Evolutionary conservation across 208 protist genomes (phyloP), one percentile per base, ranked within the genome.

Genomic region (Trypanosomatidae sp.): DNA sequence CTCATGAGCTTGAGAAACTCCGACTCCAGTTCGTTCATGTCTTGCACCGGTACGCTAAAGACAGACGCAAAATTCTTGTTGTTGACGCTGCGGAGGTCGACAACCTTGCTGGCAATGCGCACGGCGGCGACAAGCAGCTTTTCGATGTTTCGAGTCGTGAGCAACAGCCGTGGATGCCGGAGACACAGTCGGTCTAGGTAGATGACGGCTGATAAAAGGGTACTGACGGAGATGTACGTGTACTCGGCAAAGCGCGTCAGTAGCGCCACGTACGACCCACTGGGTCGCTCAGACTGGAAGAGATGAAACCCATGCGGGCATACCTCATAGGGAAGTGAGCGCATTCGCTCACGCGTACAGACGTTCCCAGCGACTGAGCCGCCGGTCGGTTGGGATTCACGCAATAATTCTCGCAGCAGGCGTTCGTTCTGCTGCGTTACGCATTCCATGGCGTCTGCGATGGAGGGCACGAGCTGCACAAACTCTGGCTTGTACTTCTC

Each of bases 401-500:
- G 66, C 69, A 69, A 44, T 28, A 64, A 67, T 28, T 83, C 47
- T 15, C 50, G 66, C 41, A 68, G 47, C 41, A 91, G 73, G 33
- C 72, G 58, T 53, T 83, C 78, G 69, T 91, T 87, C 33, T 82
- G 73, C 39, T 79, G 64, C 41, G 91, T 79, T 33, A 93, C 84
- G 6, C 62, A 79, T 41, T 84, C 75, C 73, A 95, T 81, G 25
- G 90, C 88, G 56, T 91, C 80, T 22, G 79, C 83, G 46, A 97
- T 88, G 33, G 81, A 80, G 17, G 89, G 89, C 39, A 95, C 80
- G 66, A 97, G 85, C 71, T 94, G 90, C 53, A 75, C 62, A 69
- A 95, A 95, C 82, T 97, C 87, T 10, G 86, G 81, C 28, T 87
- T 81, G 80, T 97, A 91, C 79, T 97, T 97, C 39, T 91, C 74